phyloP scores from a whole-genome alignment of 2,329 filamentous ascomycete genomes.

The Fusarium sp. region DNA sequence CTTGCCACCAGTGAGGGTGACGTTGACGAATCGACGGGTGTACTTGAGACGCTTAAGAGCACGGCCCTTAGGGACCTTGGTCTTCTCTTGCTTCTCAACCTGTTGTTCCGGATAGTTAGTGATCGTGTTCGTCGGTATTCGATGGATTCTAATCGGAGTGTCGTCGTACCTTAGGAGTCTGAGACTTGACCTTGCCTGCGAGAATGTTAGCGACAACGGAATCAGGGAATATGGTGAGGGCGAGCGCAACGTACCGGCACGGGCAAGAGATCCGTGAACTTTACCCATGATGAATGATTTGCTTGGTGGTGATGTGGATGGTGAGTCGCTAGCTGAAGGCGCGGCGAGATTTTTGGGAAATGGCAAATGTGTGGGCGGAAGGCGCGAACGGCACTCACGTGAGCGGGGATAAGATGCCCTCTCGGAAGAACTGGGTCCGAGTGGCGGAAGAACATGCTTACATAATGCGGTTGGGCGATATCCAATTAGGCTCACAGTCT shows the following conservation, averaged over 20 bases:
- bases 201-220: conserved; percentile 64
- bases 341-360: conserved; percentile 54
- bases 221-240: conserved; percentile 21
- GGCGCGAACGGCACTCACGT: conserved; percentile 53
- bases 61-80: conserved; percentile 96
- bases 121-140: conserved; percentile 47
- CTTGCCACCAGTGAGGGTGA: conserved; percentile 98
- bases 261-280: conserved; percentile 93
- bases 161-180: conserved; percentile 85
- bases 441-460: conserved; percentile 14
- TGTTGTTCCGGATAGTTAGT: conserved; percentile 57
- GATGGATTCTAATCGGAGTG: conserved; percentile 36
- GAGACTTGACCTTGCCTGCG: conserved; percentile 97
- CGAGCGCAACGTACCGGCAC: conserved; percentile 69
- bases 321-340: conserved; percentile 49
- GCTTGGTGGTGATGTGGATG: conserved; percentile 55
- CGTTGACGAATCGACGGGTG: conserved; percentile 98
- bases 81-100: conserved; percentile 94
- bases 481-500: background rate
- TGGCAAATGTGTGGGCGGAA: conserved; percentile 57
- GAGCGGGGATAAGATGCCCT: conserved; percentile 53
- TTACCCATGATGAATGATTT: conserved; percentile 80
- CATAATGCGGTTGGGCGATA: background rate
- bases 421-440: conserved; percentile 51
- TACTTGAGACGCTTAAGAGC: conserved; percentile 97